Conservation (phyloP, 768 basidiomycete species). For the Gloeophyllum trabeum region DNA sequence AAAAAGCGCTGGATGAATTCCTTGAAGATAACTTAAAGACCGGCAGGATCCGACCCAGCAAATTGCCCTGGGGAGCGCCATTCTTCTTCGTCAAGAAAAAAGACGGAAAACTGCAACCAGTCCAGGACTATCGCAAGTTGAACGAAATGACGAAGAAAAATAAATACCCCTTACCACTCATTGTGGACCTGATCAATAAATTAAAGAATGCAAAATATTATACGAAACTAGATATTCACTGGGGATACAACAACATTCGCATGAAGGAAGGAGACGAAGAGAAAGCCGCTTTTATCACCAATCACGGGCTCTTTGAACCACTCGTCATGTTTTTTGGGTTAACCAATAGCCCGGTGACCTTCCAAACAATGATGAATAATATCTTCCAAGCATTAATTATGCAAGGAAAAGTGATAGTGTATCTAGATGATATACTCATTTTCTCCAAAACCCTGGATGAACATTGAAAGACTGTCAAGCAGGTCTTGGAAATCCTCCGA, state of each 20-base stretch:
- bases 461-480: constrained; percentile 9
- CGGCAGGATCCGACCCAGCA: constrained; percentile 3
- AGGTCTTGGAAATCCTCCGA: constrained; percentile 13
- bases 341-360: constrained; percentile 24
- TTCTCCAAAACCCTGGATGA: constrained; percentile 17
- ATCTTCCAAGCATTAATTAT: constrained; percentile 17
- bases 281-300: constrained; percentile 19
- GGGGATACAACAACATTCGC: constrained; percentile 18
- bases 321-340: too few relatives aligned
- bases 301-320: too few relatives aligned
- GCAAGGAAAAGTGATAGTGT: constrained; percentile 21
- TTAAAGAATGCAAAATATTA: constrained; percentile 8
- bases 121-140: constrained; percentile 13
- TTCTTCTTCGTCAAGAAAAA: constrained; percentile 17
- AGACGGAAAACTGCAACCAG: constrained; percentile 11
- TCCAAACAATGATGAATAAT: constrained; percentile 19
- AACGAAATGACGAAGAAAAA: constrained; percentile 1
- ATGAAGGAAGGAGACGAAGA: constrained; percentile 16
- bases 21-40: background rate
- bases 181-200: constrained; percentile 8
- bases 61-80: constrained; percentile 9
- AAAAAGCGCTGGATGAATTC: background rate
- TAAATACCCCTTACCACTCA: constrained; percentile 5
- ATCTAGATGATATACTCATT: constrained; percentile 31
- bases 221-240: constrained; percentile 17